These are phyloP conservation scores for Parachaetomium inaequale DNA, from an alignment of 495 filamentous ascomycete genomes.

Conservation along the genomic window DNA sequence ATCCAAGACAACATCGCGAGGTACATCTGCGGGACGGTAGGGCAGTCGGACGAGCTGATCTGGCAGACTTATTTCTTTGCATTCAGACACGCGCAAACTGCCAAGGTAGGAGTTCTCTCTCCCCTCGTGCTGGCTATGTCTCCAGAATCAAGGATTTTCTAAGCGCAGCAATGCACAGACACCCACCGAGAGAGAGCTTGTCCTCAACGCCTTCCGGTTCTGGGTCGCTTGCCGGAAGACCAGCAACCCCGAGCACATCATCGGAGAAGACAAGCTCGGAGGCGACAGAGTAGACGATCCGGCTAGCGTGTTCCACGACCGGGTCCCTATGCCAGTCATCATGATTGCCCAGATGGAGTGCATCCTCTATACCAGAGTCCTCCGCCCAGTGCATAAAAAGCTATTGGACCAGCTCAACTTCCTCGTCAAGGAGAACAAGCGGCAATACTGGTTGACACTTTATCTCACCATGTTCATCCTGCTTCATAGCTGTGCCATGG, in stretches of 20 bases:
- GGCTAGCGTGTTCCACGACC: constrained; percentile 17
- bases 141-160: not conserved
- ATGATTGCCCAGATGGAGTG: constrained; percentile 33
- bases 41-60: not conserved
- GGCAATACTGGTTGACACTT: constrained; percentile 32
- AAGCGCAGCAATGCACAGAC: constrained; percentile 14
- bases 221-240: constrained; percentile 30
- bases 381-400: constrained; percentile 27
- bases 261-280: constrained; percentile 25
- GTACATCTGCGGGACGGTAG: not conserved
- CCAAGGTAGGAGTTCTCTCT: not conserved
- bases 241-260: constrained; percentile 28
- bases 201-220: constrained; percentile 27
- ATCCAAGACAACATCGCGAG: not conserved
- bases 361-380: constrained; percentile 28
- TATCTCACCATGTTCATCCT: constrained; percentile 30
- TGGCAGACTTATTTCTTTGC: not conserved
- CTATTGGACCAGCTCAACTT: constrained; percentile 31
- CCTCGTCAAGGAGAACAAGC: constrained; percentile 27
- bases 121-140: too few relatives aligned
- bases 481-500: constrained; percentile 31
- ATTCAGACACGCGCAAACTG: not conserved
- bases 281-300: constrained; percentile 14
- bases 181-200: constrained; percentile 20
- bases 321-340: constrained; percentile 25